These are phyloP conservation scores for Nakazawaea populi DNA, from an alignment of 805 yeast genomes.

Conservation along the genomic window DNA sequence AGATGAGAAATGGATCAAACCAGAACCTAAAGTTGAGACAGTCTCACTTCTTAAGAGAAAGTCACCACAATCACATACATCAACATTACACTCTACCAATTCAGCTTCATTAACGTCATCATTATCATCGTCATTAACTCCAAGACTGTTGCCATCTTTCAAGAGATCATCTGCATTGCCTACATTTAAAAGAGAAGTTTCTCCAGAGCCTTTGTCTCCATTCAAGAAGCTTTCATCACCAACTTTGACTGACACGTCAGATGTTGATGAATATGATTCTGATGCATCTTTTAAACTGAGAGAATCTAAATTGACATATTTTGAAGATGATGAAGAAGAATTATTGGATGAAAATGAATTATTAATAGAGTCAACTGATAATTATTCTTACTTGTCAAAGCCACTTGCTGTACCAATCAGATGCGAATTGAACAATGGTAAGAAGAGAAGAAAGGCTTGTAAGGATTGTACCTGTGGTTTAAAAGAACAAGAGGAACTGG, in stretches of 20 bases:
- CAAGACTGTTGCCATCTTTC: constrained; percentile 12
- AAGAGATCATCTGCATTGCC: constrained; percentile 20
- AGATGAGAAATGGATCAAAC: constrained; percentile 50
- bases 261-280: constrained; percentile 33
- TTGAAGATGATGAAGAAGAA: constrained; percentile 41
- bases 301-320: constrained; percentile 45
- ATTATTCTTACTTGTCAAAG: constrained; percentile 17
- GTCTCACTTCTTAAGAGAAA: constrained; percentile 18
- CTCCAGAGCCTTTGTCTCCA: constrained; percentile 12
- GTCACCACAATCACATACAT: background rate
- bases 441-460: constrained; percentile 85
- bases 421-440: constrained; percentile 44
- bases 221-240: constrained; percentile 16
- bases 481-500: constrained; percentile 77
- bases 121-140: background rate
- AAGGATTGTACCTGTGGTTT: constrained; percentile 98
- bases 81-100: background rate
- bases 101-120: constrained; percentile 1
- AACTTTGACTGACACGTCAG: constrained; percentile 40
- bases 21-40: constrained; percentile 25
- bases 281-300: constrained; percentile 35
- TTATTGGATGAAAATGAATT: constrained; percentile 55
- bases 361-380: constrained; percentile 32
- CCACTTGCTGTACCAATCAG: constrained; percentile 51
- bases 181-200: constrained; percentile 23